Base-by-base conservation (phyloP, 2,329 filamentous ascomycete species). In the Phialemoniopsis sp. region DNA sequence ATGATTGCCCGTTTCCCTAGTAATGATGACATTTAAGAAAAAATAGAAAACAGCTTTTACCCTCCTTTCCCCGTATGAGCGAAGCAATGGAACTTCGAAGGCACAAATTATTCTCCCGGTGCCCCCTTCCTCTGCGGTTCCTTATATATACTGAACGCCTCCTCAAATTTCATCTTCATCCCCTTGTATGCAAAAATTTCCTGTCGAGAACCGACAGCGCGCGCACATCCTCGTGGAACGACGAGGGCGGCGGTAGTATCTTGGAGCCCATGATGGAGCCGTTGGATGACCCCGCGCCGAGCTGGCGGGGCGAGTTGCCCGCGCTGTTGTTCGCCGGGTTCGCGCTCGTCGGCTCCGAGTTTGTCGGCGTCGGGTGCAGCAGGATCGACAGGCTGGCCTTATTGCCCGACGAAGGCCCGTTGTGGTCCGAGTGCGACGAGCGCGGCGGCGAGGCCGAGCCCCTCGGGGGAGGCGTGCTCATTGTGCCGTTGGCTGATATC, bases 401-500 rank as follows among this genome's bases (percentile, higher is more conserved):
- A 53, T 66, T 60, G 26, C 52, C 42, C 30, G 33, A 46, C 8
- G 48, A 37, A 28, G 14, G 19, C 31, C 50, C 45, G 16, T 43
- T 39, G 28, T 29, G 36, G 8, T 67, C 61, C 4, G 62, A 55
- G 40, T 67, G 60, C 5, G 61, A 60, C 40, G 58, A 63, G 34
- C 66, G 62, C 1, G 70, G 68, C 4, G 73, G 73, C 30, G 70
- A 76, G 10, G 63, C 60, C n/a, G 72, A 76, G 36, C 67, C 52
- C n/a, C 72, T 55, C 17, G 58, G 65, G 1, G 71, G 70, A 29
- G 69, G 71, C 13, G 64, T 69, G 41, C 50, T 57, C 34, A 48
- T 60, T 43, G 51, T 60, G 48, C 45, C 50, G 32, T 54, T 57
- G 14, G 52, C 28, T 21, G 48, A 42, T 46, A 72, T 57, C 12